Evolutionary conservation across 805 yeast genomes (phyloP), one percentile per base, ranked within the genome.

Genomic region (Phaffomyces antillensis): DNA sequence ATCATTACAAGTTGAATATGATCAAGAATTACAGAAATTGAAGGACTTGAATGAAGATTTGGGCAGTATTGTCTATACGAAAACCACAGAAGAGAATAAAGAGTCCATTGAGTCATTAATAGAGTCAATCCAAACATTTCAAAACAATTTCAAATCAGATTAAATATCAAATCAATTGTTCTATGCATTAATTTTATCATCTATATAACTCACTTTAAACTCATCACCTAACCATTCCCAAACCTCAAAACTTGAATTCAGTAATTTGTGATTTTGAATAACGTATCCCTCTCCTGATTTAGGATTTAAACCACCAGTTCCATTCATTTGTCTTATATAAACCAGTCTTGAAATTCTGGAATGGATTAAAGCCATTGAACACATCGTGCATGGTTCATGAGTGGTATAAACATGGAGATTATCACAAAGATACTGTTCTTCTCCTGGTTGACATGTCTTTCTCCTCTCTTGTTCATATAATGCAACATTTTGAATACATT

Each of bases 341-440:
- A 86, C 66, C 31, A 91, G 65, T 42, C 88, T 70, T 15, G 79
- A 73, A 0, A 93, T 75, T 40, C 99, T 70, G 1, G 98, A 91
- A 60, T 93, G 99, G 11, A 90, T 81, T 36, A 93, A 68, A 0
- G 98, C 98, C 99, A 93, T 93, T 7, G 86, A 67, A 58, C 99
- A 93, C 97, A 91, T 93, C 0, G 87, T 77, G 57, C 99, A 93
- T 0, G 99, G 99, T 62, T 93, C 99, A 60, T 89, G 96, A 0
- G 96, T 84, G 1, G 95, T 85, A 58, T 85, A 88, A 0, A 93
- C 88, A 49, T 86, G 81, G 52, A 79, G 73, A 43, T 81, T 76
- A 32, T 83, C 75, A 59, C 98, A 90, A 3, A 93, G 70, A 58
- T 93, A 93, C 37, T 41, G 49, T 36, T 43, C 46, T 1, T 46